Base-by-base conservation (phyloP, 257 asterid species). In the Mentha longifolia region DNA sequence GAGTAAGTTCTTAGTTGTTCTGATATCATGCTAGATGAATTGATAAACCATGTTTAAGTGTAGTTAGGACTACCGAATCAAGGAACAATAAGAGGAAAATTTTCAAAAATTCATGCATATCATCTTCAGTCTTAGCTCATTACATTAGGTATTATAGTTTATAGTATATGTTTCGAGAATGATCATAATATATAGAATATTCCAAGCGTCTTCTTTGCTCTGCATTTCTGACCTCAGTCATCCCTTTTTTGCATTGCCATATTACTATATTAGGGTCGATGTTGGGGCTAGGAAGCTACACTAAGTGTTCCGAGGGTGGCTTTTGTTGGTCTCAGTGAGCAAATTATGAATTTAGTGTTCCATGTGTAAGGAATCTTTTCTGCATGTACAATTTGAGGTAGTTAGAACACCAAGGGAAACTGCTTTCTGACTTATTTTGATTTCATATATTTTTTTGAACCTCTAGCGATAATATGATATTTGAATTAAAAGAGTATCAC, bases 1-100 rank as follows among this genome's bases (percentile, higher is more conserved):
- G n/a, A 57, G 28, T 43, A 11, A 37, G 9, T 51, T 70, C 19
- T 6, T 70, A 57, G 61, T 46, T 71, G 47, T 16, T 70, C 12
- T 20, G 35, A 10, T 20, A 54, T 6, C 35, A 4, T 19, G 60
- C 8, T 5, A 11, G 35, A 10, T 19, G 15, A 54, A 20, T 22
- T 10, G 60, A 54, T 54, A 10, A 4, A 9, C 33, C 33, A 54
- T 54, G 33, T 10, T 20, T 54, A 19, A 9, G 6, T 9, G 20
- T 52, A 54, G n/a, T 54, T 51, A 17, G 30, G 20, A 16, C 28
- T 30, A 51, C 30, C 9, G 4, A 20, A 20, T 54, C 7, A 2
- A 19, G 9, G 60, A 54, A 22, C 35, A 51, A 51, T 12, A 5
- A 19, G 37, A 55, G 17, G 61, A 5, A 7, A 35, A 1, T 5